Evolutionary conservation across 306 rosid genomes (phyloP).

Genomic region (cucumber (Cucumis sativus)): Cucumber_9930_V3 NC_026657.2:30275001-30275500

Average conservation of each 20-base stretch:
- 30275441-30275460: conserved; percentile 55
- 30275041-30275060: conserved; percentile 75
- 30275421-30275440: conserved; percentile 45
- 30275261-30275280: conserved; percentile 73
- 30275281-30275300: conserved; percentile 1
- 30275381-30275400: conserved; percentile 3
- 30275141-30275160: conserved; percentile 58
- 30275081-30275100: conserved; percentile 75
- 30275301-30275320: not conserved
- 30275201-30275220: conserved; percentile 68
- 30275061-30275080: conserved; percentile 56
- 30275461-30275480: conserved; percentile 69
- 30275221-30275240: conserved; percentile 37
- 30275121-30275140: conserved; percentile 51
- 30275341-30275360: not conserved
- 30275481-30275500: conserved; percentile 88
- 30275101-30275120: conserved; percentile 45
- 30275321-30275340: not conserved
- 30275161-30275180: conserved; percentile 48
- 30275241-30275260: conserved; percentile 51
- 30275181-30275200: conserved; percentile 57
- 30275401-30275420: conserved; percentile 50
- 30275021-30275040: conserved; percentile 48
- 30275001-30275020: conserved; percentile 31
- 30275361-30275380: not conserved